These are phyloP conservation scores for Hirsutella thompsonii DNA, from an alignment of 2,329 filamentous ascomycete genomes.

Conservation along the genomic window DNA sequence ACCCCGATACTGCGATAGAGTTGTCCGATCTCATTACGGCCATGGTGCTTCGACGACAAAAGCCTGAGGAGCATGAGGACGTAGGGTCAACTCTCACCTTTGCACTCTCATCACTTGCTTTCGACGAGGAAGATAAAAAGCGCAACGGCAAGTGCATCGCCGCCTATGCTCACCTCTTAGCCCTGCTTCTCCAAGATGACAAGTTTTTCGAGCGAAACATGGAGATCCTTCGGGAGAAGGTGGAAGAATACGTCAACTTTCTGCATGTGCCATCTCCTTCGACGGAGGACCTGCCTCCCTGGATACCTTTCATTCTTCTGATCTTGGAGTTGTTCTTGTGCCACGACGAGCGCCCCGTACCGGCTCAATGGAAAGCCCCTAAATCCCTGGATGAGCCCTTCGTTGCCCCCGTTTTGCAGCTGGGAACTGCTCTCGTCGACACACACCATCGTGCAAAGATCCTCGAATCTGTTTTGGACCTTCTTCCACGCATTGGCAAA, in stretches of 20 bases:
- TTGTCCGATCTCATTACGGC: constrained; percentile 75
- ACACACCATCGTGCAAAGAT: constrained; percentile 55
- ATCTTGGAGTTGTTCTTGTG: constrained; percentile 85
- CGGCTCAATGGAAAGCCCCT: constrained; percentile 57
- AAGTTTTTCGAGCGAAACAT: constrained; percentile 68
- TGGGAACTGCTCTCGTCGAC: constrained; percentile 40
- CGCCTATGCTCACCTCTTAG: constrained; percentile 84
- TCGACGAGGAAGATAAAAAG: constrained; percentile 52
- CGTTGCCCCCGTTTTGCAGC: constrained; percentile 45
- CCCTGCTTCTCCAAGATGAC: constrained; percentile 72
- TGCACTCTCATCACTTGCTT: constrained; percentile 60
- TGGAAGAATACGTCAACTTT: constrained; percentile 65
- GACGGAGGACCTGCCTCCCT: constrained; percentile 71
- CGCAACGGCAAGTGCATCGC: constrained; percentile 52
- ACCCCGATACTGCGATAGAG: constrained; percentile 82
- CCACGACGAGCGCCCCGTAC: constrained; percentile 70
- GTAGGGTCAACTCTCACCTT: constrained; percentile 74
- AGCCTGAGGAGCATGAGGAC: constrained; percentile 48
- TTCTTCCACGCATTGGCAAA: constrained; percentile 78
- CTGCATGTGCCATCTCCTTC: constrained; percentile 57
- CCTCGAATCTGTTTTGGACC: constrained; percentile 65
- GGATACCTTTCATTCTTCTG: constrained; percentile 82
- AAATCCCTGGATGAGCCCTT: constrained; percentile 33
- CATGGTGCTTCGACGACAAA: constrained; percentile 47
- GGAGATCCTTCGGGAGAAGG: constrained; percentile 62